Evolutionary conservation across 164 flowering plant species (phyloP).

Genomic region (Stephania cephalantha): DNA sequence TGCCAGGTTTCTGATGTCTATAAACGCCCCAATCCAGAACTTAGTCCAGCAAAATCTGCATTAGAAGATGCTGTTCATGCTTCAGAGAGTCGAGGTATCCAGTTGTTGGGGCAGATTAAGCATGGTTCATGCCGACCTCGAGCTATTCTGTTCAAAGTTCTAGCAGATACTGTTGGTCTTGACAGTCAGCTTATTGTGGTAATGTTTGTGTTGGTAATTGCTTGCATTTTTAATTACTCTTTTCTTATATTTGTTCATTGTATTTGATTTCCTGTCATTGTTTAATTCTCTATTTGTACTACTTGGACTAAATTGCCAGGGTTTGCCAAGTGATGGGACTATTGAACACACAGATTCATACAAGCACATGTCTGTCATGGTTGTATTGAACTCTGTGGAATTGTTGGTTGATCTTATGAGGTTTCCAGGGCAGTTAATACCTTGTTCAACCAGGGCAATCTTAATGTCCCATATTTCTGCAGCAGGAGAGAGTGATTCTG

Average conservation of each 20-base stretch:
- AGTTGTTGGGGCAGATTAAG: slow-evolving; percentile 82
- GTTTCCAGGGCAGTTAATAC: slow-evolving; percentile 88
- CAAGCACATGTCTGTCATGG: slow-evolving; percentile 90
- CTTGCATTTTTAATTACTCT: background rate
- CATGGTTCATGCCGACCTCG: slow-evolving; percentile 90
- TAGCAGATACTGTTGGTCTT: slow-evolving; percentile 95
- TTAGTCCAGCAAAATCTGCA: slow-evolving; percentile 69
- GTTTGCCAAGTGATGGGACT: slow-evolving; percentile 72
- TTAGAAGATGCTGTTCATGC: slow-evolving; percentile 55
- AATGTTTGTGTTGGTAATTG: slow-evolving; percentile 9
- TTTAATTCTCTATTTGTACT: background rate
- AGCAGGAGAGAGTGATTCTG: slow-evolving; percentile 97
- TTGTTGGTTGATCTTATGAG: slow-evolving; percentile 93
- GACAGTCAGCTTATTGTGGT: slow-evolving; percentile 91
- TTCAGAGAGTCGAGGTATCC: slow-evolving; percentile 55
- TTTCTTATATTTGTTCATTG: background rate
- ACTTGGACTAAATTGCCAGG: slow-evolving; percentile 39
- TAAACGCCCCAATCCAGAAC: slow-evolving; percentile 62
- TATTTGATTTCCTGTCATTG: background rate
- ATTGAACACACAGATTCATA: slow-evolving; percentile 62
- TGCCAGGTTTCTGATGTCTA: slow-evolving; percentile 80
- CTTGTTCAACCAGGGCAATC: slow-evolving; percentile 76
- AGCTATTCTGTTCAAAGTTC: slow-evolving; percentile 91
- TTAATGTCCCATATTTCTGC: slow-evolving; percentile 82
- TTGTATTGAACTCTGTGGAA: slow-evolving; percentile 77